Base-by-base conservation (phyloP, 495 filamentous ascomycete genomes). In the Letharia lupina region DNA sequence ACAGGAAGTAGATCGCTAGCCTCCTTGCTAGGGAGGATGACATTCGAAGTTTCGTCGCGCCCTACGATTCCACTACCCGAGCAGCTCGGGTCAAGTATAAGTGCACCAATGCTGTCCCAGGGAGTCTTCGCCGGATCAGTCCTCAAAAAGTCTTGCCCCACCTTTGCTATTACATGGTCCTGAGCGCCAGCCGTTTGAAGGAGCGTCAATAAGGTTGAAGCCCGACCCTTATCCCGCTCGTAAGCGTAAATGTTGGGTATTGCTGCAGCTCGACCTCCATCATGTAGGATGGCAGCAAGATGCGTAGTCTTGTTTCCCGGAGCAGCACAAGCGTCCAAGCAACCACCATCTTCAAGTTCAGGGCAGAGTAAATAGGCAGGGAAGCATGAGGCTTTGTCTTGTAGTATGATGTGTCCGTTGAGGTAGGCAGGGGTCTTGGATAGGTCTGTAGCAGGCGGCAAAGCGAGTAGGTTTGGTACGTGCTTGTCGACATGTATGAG, bases 251-350 rank as follows among this genome's bases (percentile, higher is more conserved):
- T 81, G 11, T 65, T 81, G 62, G 75, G 74, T 37, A 15, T 31
- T 18, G 23, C 47, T 18, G 59, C 70, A 45, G 66, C 67, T 44
- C 64, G 66, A 57, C 41, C 65, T 58, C 75, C 73, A 60, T 78
- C 77, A 28, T 76, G 73, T 16, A 89, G 68, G 20, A 97, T 80
- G 4, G 90, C 88, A 15, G 92, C 91, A 59, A 97, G 75, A 77
- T 98, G 94, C 6, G 94, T 97, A 2, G 94, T 97, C 75, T 98
- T 98, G 72, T 98, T 98, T 12, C 94, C 94, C 10, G 94, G 94
- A 10, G 94, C 94, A 0, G 94, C 88, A 73, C 93, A 96, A 1
- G 90, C 89, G 76, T 98, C 94, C 7, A 98, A 80, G 28, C 96
- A 77, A 67, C 93, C 85, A 3, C 89, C 91, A 64, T 86, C 80